Evolutionary conservation across 2,329 filamentous ascomycete species (phyloP).

Genomic region (Coniella vitis): DNA sequence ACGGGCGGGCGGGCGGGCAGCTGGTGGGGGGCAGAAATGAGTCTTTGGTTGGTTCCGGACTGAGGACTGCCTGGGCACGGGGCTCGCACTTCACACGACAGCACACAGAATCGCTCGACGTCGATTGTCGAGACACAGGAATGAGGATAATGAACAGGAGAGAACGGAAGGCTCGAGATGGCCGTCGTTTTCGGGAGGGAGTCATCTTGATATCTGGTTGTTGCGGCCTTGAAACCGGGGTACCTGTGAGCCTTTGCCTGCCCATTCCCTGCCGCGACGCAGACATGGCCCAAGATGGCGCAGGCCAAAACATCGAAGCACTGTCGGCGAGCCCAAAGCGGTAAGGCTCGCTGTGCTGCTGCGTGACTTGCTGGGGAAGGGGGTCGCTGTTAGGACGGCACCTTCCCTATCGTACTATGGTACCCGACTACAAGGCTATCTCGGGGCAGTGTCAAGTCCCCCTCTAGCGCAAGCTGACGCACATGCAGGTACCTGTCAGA

Average conservation of each 20-base stretch:
- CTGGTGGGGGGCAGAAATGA: no score
- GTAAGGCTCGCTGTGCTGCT: slow-evolving; percentile 7
- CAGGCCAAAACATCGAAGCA: neutral
- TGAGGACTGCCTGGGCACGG: neutral
- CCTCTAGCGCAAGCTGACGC: neutral
- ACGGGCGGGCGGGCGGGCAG: neutral
- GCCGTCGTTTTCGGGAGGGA: slow-evolving; percentile 4
- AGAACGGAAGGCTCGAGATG: neutral
- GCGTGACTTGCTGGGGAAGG: neutral
- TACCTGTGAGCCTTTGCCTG: neutral
- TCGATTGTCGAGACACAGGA: neutral
- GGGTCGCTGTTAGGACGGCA: neutral
- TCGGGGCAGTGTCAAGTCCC: neutral
- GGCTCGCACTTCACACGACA: neutral
- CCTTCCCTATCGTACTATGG: neutral
- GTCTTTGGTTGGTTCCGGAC: neutral
- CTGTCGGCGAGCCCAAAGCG: slow-evolving; percentile 14
- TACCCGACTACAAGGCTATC: no score
- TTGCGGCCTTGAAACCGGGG: slow-evolving; percentile 13
- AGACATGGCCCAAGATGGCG: no score
- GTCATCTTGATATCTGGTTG: slow-evolving; percentile 18
- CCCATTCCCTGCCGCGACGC: no score
- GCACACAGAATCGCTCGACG: neutral
- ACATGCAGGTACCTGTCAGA: neutral
- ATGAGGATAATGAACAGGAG: slow-evolving; percentile 1